Base-by-base conservation (phyloP, 106 monocot genomes). In the Cymbidium sinense region DNA sequence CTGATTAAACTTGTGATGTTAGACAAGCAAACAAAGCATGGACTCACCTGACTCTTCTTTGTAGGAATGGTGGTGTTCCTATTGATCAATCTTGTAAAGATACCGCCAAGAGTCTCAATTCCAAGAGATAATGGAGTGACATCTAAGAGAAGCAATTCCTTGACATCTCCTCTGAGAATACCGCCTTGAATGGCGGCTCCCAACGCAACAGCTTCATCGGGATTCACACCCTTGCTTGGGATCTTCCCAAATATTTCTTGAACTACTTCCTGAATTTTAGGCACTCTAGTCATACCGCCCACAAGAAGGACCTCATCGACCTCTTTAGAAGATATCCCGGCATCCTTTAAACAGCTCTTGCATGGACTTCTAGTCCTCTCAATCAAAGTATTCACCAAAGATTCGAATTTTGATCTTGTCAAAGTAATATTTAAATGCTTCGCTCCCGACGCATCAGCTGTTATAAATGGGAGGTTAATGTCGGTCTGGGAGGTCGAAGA, bases 261-360 rank as follows among this genome's bases (percentile, higher is more conserved):
- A 44, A 94, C 94, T 12, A 89, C 50, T 43, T 94, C 88, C 76
- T 94, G 94, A 50, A 94, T 83, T 80, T 89, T 94, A 28, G 94
- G 89, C 27, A 94, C 94, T 64, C 94, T 83, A 11, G 94, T 94
- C 94, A 94, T 94, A 15, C 91, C 94, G 80, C 91, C 94, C 23
- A 94, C 94, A 27, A 94, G 89, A 76, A 94, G 91, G 65, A 91
- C 94, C 76, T 94, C 94, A 76, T 94, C 94, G 5, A 91, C 85
- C 2, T 94, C 91, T 75, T 94, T 94, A 2, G 82, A 70, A 36
- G 89, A 79, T 77, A 91, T 64, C 1, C 83, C 78, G 27, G 91
- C 94, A 89, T 94, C 94, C 75, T 91, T 91, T 79, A 94, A 76
- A 79, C 94, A 94, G 54, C 79, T 94, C 43, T 86, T 94, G 81